phyloP scores from a whole-genome alignment of 2,329 filamentous ascomycete genomes.

The Hymenoscyphus occultus region DNA sequence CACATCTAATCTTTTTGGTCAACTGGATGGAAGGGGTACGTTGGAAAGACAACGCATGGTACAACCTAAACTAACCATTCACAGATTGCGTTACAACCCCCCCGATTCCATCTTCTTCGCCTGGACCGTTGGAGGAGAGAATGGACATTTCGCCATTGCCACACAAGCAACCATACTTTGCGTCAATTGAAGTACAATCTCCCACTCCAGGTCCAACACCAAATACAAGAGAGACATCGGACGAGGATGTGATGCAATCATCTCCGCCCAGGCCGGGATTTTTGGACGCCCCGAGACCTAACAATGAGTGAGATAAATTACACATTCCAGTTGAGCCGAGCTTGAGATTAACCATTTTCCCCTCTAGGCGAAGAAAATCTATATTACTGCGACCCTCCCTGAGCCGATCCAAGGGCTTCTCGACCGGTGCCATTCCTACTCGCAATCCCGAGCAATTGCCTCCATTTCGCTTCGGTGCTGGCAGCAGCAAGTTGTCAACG shows the following conservation, averaged over 20 bases:
- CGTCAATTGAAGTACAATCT: constrained; percentile 66
- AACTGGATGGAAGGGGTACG: constrained; percentile 48
- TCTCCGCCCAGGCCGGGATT: constrained; percentile 50
- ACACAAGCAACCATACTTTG: constrained; percentile 72
- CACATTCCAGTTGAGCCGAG: constrained; percentile 19
- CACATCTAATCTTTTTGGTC: constrained; percentile 63
- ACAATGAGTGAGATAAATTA: constrained; percentile 49
- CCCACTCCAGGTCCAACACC: constrained; percentile 59
- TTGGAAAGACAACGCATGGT: constrained; percentile 34
- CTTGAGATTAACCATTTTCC: not conserved
- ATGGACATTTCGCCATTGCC: constrained; percentile 96
- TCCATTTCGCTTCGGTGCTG: constrained; percentile 69
- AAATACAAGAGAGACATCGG: constrained; percentile 22
- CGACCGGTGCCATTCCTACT: constrained; percentile 61
- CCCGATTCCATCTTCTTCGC: constrained; percentile 80
- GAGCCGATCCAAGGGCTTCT: constrained; percentile 70
- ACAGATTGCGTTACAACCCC: constrained; percentile 78
- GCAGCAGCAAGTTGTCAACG: constrained; percentile 47
- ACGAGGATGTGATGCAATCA: constrained; percentile 51
- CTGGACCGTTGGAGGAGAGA: constrained; percentile 65
- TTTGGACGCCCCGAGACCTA: constrained; percentile 48
- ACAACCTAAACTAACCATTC: constrained; percentile 35
- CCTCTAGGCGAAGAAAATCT: constrained; percentile 60
- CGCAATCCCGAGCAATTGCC: constrained; percentile 66
- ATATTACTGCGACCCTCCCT: constrained; percentile 72